These are phyloP conservation scores for Geotrichum ghanense DNA, from an alignment of 805 yeast genomes.

Conservation along the genomic window DNA sequence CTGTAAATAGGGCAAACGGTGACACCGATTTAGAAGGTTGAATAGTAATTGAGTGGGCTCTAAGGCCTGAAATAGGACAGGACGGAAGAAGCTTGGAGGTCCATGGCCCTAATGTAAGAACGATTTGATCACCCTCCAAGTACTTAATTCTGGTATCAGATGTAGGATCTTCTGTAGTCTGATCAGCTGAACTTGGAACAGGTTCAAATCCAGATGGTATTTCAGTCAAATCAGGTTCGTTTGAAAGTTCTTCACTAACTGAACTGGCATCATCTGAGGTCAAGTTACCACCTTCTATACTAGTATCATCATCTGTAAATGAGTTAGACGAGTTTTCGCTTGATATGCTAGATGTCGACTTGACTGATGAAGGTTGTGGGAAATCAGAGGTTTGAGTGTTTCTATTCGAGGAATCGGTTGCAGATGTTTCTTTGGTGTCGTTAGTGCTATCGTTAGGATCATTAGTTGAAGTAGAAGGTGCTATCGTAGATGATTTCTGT, in stretches of 20 bases:
- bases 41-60: conserved; percentile 92
- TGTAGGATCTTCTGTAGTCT: background rate
- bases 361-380: background rate
- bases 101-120: conserved; percentile 93
- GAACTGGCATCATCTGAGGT: background rate
- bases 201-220: background rate
- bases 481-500: too few relatives aligned
- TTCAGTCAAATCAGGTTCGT: background rate
- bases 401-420: background rate
- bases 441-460: too few relatives aligned
- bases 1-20: conserved; percentile 91
- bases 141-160: conserved; percentile 4
- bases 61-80: conserved; percentile 86
- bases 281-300: background rate
- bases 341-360: background rate
- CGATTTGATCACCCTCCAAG: conserved; percentile 62
- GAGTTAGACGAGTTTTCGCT: background rate
- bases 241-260: background rate
- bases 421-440: too few relatives aligned
- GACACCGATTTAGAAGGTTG: conserved; percentile 74
- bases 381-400: background rate
- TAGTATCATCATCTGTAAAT: background rate
- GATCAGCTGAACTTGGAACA: background rate
- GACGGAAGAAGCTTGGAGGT: conserved; percentile 81
- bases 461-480: too few relatives aligned